These are phyloP conservation scores for Arthrinium puccinioides DNA, from an alignment of 2,329 filamentous ascomycete genomes.

Conservation along the genomic window DNA sequence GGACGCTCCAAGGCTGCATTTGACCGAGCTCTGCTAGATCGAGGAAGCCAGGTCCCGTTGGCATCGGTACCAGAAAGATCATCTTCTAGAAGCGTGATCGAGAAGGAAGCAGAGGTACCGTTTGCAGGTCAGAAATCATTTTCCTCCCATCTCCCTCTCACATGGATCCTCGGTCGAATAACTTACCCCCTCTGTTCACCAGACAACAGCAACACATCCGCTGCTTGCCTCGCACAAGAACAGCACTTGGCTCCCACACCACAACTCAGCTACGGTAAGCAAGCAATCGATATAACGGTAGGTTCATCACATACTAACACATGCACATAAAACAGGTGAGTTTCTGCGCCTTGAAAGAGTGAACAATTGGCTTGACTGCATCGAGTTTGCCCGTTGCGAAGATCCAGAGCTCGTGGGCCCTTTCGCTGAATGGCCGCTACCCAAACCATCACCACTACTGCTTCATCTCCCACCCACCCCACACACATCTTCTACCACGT, in stretches of 20 bases:
- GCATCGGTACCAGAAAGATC: too few species aligned
- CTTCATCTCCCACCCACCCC: not conserved
- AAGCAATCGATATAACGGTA: too few species aligned
- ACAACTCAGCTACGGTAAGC: not conserved
- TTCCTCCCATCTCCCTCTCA: too few species aligned
- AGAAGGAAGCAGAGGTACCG: too few species aligned
- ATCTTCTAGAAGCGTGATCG: too few species aligned
- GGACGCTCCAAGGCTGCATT: too few species aligned
- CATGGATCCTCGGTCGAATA: too few species aligned
- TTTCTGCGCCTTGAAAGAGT: not conserved
- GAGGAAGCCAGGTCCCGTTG: too few species aligned
- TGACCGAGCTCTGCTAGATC: too few species aligned
- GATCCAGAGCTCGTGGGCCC: constrained; percentile 4
- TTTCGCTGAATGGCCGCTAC: not conserved
- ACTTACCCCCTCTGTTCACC: not conserved
- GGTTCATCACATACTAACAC: not conserved
- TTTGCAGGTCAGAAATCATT: too few species aligned
- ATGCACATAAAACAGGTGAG: not conserved
- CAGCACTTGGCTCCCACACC: not conserved
- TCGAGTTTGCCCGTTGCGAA: not conserved
- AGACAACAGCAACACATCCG: not conserved
- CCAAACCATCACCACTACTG: too few species aligned
- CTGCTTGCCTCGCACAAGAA: not conserved
- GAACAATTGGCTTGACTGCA: not conserved
- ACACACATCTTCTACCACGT: not conserved